These are phyloP conservation scores for Cryptosporidium andersoni DNA, from an alignment of 169 alveolate genomes.

Conservation along the genomic window DNA sequence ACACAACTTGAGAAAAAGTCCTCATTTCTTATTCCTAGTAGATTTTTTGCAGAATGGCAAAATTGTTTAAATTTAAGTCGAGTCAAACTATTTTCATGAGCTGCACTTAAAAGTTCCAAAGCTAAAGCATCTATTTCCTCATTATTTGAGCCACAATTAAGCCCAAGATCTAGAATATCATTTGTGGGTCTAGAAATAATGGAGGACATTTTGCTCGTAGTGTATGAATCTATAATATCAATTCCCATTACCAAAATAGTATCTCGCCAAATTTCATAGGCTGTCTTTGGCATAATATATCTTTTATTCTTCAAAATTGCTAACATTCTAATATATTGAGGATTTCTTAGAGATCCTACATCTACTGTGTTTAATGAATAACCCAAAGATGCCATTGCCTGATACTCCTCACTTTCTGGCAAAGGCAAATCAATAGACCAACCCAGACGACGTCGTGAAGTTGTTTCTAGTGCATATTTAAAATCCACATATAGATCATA, in stretches of 20 bases:
- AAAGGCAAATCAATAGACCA: slow-evolving; percentile 55
- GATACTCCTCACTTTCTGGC: slow-evolving; percentile 62
- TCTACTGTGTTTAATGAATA: slow-evolving; percentile 64
- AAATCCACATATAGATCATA: slow-evolving; percentile 43
- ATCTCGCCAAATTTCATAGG: slow-evolving; percentile 63
- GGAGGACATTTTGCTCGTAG: slow-evolving; percentile 4
- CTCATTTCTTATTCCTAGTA: slow-evolving; percentile 48
- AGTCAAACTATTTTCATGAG: slow-evolving; percentile 58
- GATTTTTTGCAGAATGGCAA: slow-evolving; percentile 53
- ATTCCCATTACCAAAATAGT: slow-evolving; percentile 49
- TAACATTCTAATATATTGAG: slow-evolving; percentile 49
- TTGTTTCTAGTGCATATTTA: slow-evolving; percentile 26
- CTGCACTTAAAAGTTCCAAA: slow-evolving; percentile 40
- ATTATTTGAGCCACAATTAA: slow-evolving; percentile 55
- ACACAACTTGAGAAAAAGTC: slow-evolving; percentile 48
- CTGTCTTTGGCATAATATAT: slow-evolving; percentile 48
- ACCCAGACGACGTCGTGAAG: slow-evolving; percentile 46
- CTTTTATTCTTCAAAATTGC: slow-evolving; percentile 29
- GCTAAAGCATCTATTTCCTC: slow-evolving; percentile 63
- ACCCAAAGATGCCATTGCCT: slow-evolving; percentile 58
- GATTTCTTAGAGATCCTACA: slow-evolving; percentile 50
- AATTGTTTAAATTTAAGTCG: slow-evolving; percentile 37
- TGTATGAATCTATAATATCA: slow-evolving; percentile 24
- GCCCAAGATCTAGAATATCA: slow-evolving; percentile 28
- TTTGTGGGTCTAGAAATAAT: slow-evolving; percentile 49